A percentile compares a stretch with the other conserved stretches of the same genome.
phyloP scores from a whole-genome alignment of 495 filamentous ascomycete species.

The Trichoderma parareesei region DNA sequence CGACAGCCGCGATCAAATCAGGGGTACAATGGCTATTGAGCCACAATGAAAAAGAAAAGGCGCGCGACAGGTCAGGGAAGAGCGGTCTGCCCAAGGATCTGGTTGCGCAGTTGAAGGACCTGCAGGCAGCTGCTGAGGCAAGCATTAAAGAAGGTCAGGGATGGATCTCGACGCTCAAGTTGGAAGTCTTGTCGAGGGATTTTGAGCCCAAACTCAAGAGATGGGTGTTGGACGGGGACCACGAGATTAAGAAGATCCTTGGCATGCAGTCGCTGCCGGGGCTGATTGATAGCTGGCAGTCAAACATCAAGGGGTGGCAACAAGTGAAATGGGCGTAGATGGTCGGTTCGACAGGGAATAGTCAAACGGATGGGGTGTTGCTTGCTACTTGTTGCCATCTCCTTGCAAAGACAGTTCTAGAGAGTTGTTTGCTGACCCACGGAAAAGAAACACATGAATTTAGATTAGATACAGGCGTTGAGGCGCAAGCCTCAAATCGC shows the following conservation, averaged over 20 bases:
- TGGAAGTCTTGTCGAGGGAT: neutral
- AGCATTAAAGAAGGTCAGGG: slow-evolving; percentile 25
- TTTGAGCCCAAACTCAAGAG: slow-evolving; percentile 9
- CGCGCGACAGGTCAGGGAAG: slow-evolving; percentile 29
- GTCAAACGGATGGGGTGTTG: neutral
- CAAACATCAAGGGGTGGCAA: slow-evolving; percentile 33
- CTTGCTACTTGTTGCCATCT: no score
- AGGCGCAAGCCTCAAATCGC: no score
- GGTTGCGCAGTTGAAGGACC: slow-evolving; percentile 27
- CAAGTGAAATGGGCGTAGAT: slow-evolving; percentile 10
- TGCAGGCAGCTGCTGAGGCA: slow-evolving; percentile 22
- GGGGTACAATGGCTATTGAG: slow-evolving; percentile 24
- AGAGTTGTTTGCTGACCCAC: no score
- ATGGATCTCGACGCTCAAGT: slow-evolving; percentile 18
- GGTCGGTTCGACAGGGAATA: neutral
- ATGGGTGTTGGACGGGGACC: slow-evolving; percentile 15
- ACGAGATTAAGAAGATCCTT: slow-evolving; percentile 21
- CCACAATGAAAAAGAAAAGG: slow-evolving; percentile 29
- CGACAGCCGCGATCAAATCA: slow-evolving; percentile 28
- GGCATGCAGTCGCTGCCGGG: slow-evolving; percentile 34
- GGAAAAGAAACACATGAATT: no score
- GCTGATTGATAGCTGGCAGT: slow-evolving; percentile 36
- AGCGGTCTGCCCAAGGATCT: slow-evolving; percentile 27
- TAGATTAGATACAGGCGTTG: no score
- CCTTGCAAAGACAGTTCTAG: no score